Evolutionary conservation across 108 stramenopile species (phyloP), one percentile per base, ranked within the genome.

Genomic region (Chaetoceros muelleri): DNA sequence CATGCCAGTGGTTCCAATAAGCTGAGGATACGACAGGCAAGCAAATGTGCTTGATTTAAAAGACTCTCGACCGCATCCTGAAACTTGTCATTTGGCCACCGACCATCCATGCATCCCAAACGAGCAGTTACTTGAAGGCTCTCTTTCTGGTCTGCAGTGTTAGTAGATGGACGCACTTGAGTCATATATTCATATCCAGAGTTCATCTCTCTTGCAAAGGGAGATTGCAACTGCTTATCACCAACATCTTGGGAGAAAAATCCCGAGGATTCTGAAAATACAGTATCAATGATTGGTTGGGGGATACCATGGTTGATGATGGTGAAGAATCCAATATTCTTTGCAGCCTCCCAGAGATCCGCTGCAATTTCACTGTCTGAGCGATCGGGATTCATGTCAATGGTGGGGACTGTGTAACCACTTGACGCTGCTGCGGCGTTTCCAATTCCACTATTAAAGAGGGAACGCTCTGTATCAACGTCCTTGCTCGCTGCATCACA

Each of bases 71-170:
- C 29, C 2, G 16, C 30, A 10, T 51, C 19, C 24, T 46, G 24
- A 29, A 74, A 66, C 16, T 55, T 17, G 16, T 57, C 29, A 18
- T 16, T 17, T 19, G 78, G 78, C 78, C 78, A 79, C 19, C 71
- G 60, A n/a, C 63, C 63, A 21, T 74, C 78, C 73, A 79, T 79
- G 34, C 40, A 46, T 16, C 73, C 73, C 47, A 61, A 34, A 16
- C 78, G 66, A 5, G 71, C 70, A 44, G 78, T 79, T 2, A 79
- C 57, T 57, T 79, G 78, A 27, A 79, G 23, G 22, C 46, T 56
- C 58, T 79, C 78, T 55, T 79, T 79, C 57, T 69, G 72, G 57
- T 78, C 69, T 21, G 61, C 53, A 28, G 48, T 48, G 24, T 25
- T 5, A 26, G 52, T 52, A 1, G 52, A 52, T 1, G 52, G 52